Evolutionary conservation across 768 basidiomycete species (phyloP), one percentile per base, ranked within the genome.

Genomic region (Pleurotus pulmonarius): DNA sequence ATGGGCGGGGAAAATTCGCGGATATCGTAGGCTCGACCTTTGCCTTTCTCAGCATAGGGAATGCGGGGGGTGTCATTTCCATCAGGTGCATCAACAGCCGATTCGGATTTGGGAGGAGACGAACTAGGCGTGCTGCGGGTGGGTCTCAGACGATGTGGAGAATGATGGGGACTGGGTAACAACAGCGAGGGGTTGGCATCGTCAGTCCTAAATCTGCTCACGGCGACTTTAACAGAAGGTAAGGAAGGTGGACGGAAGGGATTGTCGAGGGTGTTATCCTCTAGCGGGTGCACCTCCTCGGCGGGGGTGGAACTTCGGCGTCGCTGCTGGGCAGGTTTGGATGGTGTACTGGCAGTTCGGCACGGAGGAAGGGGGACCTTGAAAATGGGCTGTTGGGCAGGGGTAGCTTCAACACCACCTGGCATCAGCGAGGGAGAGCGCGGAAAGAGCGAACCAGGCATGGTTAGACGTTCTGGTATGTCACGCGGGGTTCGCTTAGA

Each of bases 401-500:
- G 70, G 75, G n/a, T 73, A n/a, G 84, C 82, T 26, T 83, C 71
- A 11, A 16, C 13, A 5, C 39, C 51, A 18, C 51, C 51, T n/a
- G 51, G 51, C 51, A 53, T 53, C 22, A 83, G 72, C n/a, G 88
- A 88, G 0, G 83, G 78, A 0, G 90, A 89, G 7, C 88, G 83
- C 4, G 88, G 82, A 64, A 85, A 89, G 11, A 92, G 79, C 1
- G 90, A 81, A 6, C 90, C 90, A 18, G 90, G 90, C 90, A 92
- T 92, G 1, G 83, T 85, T 0, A 71, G 70, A n/a, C 69, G 72
- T 24, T 71, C 73, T 40, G 69, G 73, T 6, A 78, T 67, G 34
- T 61, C 57, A 40, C 67, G 69, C 26, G 70, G 67, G 16, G 65
- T 64, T 9, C 71, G 71, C 11, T 67, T 74, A 34, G 12, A 69